Percentiles rank a stretch among this genome's conserved stretches.
phyloP scores from a whole-genome alignment of 108 stramenopile species.

The Fragilaria crotonensis region DNA sequence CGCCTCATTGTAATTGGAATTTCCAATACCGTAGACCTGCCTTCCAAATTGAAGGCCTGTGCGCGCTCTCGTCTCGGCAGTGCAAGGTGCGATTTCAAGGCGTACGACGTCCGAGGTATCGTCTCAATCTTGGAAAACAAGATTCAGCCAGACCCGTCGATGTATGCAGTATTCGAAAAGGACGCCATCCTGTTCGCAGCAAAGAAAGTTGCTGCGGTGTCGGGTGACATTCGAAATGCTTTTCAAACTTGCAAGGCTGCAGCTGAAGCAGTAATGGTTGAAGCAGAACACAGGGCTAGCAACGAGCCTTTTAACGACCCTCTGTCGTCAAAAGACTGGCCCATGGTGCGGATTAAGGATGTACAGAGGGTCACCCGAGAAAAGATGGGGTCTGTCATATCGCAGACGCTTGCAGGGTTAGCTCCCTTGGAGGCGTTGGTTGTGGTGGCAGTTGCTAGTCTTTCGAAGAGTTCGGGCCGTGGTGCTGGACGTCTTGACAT shows the following conservation, averaged over 20 bases:
- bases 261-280: conserved; percentile 56
- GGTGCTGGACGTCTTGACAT: conserved; percentile 55
- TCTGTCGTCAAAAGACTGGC: conserved; percentile 6
- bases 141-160: conserved; percentile 36
- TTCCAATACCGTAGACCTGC: conserved; percentile 97
- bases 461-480: conserved; percentile 39
- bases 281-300: conserved; percentile 18
- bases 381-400: conserved; percentile 35
- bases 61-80: conserved; percentile 74
- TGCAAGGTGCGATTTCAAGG: conserved; percentile 48
- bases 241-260: conserved; percentile 88
- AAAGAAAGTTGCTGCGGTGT: conserved; percentile 75
- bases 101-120: conserved; percentile 52
- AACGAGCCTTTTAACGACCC: conserved; percentile 1
- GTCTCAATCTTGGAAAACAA: conserved; percentile 55
- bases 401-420: conserved; percentile 39
- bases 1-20: conserved; percentile 90
- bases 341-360: conserved; percentile 47
- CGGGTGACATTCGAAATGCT: conserved; percentile 91
- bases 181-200: conserved; percentile 85
- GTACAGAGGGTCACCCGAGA: conserved; percentile 56
- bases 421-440: conserved; percentile 66
- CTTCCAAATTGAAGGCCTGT: conserved; percentile 77
- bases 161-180: conserved; percentile 47
- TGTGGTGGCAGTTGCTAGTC: conserved; percentile 55